These are phyloP conservation scores for Gyromitra esculenta DNA, from an alignment of 2,329 filamentous ascomycete species.

Conservation along the genomic window DNA sequence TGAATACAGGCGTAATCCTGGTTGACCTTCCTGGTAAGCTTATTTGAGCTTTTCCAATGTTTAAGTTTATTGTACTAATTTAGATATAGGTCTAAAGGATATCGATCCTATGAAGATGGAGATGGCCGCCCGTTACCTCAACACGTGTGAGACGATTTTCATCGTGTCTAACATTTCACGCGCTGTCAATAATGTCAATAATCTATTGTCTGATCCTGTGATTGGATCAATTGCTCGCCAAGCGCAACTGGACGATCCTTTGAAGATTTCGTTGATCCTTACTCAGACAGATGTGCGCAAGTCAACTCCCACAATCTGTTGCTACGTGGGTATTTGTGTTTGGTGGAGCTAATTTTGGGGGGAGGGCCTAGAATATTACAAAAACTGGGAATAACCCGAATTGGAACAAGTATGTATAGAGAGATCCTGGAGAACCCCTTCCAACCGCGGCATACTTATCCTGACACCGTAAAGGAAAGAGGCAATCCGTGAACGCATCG, in stretches of 20 bases:
- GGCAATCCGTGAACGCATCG: conserved; percentile 1
- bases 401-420: conserved; percentile 19
- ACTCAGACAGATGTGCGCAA: conserved; percentile 27
- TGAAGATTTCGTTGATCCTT: conserved; percentile 17
- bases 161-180: conserved; percentile 22
- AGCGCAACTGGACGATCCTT: conserved; percentile 1
- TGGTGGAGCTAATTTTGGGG: not conserved
- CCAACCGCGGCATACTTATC: not conserved
- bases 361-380: conserved; percentile 14
- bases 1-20: conserved; percentile 33
- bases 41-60: not conserved
- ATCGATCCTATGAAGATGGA: conserved; percentile 15
- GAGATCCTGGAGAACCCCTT: not conserved
- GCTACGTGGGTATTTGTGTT: not conserved
- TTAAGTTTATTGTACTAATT: not conserved
- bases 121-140: conserved; percentile 4
- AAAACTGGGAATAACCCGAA: not conserved
- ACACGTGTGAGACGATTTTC: not conserved
- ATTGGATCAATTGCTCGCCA: not conserved
- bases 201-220: not conserved
- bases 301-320: not conserved
- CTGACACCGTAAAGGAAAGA: conserved; percentile 10
- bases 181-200: not conserved
- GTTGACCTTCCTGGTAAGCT: conserved; percentile 24
- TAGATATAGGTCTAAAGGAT: not conserved